A percentile compares a stretch with the other conserved stretches of the same genome.
These are phyloP conservation scores for Nicotiana obtusifolia DNA, from an alignment of 257 asterid genomes.

Conservation along the genomic window DNA sequence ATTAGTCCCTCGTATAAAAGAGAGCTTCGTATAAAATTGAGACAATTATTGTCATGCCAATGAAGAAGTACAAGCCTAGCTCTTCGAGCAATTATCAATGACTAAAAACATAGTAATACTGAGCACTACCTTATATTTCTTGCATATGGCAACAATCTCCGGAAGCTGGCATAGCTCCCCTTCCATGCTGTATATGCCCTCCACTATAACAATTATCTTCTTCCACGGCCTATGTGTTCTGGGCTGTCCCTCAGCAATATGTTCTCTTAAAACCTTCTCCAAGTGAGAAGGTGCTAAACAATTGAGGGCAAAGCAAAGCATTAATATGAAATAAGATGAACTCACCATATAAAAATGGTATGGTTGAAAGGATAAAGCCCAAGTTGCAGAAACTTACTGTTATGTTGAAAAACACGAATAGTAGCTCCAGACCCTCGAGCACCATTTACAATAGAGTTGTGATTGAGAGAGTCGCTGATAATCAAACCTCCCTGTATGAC, in stretches of 20 bases:
- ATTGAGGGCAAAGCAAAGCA: conserved; percentile 19
- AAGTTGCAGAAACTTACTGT: conserved; percentile 45
- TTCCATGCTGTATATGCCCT: conserved; percentile 99
- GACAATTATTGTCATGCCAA: neutral
- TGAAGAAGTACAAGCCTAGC: neutral
- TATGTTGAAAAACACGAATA: conserved; percentile 91
- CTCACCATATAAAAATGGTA: neutral
- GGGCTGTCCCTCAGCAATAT: conserved; percentile 94
- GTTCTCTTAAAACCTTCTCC: conserved; percentile 88
- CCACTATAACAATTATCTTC: conserved; percentile 92
- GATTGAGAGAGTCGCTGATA: conserved; percentile 93
- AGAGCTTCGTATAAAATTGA: neutral
- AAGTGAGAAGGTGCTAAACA: conserved; percentile 77
- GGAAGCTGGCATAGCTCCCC: conserved; percentile 98
- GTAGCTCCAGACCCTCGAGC: conserved; percentile 99
- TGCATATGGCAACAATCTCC: conserved; percentile 90
- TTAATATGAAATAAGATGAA: neutral
- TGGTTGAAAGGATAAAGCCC: conserved; percentile 8
- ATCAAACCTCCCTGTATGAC: conserved; percentile 77
- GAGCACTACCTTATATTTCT: conserved; percentile 77
- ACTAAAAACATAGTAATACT: neutral
- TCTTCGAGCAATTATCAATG: neutral
- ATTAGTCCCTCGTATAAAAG: neutral
- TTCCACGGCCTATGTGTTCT: conserved; percentile 99
- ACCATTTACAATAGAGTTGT: conserved; percentile 94